Percentiles rank a stretch among this genome's conserved stretches.
Evolutionary conservation across 2,329 filamentous ascomycete genomes (phyloP).

Genomic region (Epicoccum sorghinum): DNA sequence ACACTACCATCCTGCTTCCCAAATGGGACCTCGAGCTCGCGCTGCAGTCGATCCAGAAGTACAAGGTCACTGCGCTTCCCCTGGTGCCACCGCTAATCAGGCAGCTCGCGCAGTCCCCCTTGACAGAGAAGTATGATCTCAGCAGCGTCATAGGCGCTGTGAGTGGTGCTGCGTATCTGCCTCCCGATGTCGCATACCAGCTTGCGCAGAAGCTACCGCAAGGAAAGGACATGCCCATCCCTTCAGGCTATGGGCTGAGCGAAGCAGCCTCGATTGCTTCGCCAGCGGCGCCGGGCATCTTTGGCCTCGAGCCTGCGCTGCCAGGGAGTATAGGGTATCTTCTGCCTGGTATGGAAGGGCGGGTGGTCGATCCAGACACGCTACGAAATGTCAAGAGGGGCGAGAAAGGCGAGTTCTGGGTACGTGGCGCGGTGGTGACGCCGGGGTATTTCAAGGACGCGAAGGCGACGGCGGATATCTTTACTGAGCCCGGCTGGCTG

Average conservation of each 20-base stretch:
- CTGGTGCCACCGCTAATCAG: constrained; percentile 38
- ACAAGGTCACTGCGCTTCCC: constrained; percentile 32
- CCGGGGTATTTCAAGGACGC: constrained; percentile 41
- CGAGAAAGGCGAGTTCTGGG: constrained; percentile 39
- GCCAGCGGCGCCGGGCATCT: constrained; percentile 31
- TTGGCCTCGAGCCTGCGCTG: constrained; percentile 28
- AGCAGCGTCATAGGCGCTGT: constrained; percentile 28
- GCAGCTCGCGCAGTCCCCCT: constrained; percentile 33
- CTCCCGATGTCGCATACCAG: constrained; percentile 36
- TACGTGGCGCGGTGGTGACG: constrained; percentile 34
- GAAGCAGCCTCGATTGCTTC: constrained; percentile 38
- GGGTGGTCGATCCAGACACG: constrained; percentile 37
- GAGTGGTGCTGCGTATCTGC: constrained; percentile 38
- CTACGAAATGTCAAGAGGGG: constrained; percentile 31
- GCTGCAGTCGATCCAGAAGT: constrained; percentile 34
- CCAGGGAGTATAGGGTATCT: constrained; percentile 38
- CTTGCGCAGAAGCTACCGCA: constrained; percentile 37
- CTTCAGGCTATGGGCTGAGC: constrained; percentile 37
- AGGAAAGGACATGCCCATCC: constrained; percentile 29
- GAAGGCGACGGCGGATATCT: constrained; percentile 35
- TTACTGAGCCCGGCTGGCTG: constrained; percentile 36
- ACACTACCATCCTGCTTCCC: constrained; percentile 34
- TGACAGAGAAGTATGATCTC: constrained; percentile 39
- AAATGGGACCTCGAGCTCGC: constrained; percentile 38
- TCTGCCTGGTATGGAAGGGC: constrained; percentile 35